Conservation (phyloP, 768 basidiomycete species). For the Amanita inopinata region DNA sequence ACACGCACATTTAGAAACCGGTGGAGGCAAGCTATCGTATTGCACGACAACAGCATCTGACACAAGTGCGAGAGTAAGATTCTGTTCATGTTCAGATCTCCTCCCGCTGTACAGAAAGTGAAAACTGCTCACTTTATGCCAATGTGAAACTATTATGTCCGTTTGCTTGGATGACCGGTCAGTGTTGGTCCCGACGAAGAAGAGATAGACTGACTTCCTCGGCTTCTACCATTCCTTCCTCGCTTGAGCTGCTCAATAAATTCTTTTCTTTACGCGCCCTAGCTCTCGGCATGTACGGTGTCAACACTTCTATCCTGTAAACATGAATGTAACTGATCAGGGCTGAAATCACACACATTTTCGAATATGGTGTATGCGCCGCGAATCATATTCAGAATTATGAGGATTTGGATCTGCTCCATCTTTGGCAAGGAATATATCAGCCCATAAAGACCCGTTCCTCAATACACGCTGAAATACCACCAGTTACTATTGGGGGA, state of each 20-base stretch:
- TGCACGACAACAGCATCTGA: conserved; percentile 56
- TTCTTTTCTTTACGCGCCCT: conserved; percentile 80
- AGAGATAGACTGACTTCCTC: conserved; percentile 36
- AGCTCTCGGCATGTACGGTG: conserved; percentile 66
- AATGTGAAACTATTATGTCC: conserved; percentile 71
- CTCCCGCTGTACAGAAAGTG: not conserved
- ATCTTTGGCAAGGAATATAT: conserved; percentile 64
- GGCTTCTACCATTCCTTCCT: conserved; percentile 28
- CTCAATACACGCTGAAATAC: conserved; percentile 52
- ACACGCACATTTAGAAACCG: conserved; percentile 51
- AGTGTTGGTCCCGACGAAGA: conserved; percentile 1
- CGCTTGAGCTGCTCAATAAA: conserved; percentile 42
- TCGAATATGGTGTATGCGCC: conserved; percentile 57
- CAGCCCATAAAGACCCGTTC: conserved; percentile 79
- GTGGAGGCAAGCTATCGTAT: conserved; percentile 45
- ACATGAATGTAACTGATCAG: conserved; percentile 5
- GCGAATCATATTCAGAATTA: conserved; percentile 38
- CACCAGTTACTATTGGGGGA: conserved; percentile 1
- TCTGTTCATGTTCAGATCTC: conserved; percentile 32
- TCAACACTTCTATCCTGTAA: conserved; percentile 48
- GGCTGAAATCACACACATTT: conserved; percentile 46
- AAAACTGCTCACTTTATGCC: conserved; percentile 52
- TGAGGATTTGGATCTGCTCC: conserved; percentile 58
- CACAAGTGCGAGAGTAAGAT: conserved; percentile 80
- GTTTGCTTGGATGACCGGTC: conserved; percentile 18